A percentile compares a stretch with the other conserved stretches of the same genome.
Evolutionary conservation across 2,329 filamentous ascomycete genomes (phyloP).

Genomic region (Sporothrix humicola): DNA sequence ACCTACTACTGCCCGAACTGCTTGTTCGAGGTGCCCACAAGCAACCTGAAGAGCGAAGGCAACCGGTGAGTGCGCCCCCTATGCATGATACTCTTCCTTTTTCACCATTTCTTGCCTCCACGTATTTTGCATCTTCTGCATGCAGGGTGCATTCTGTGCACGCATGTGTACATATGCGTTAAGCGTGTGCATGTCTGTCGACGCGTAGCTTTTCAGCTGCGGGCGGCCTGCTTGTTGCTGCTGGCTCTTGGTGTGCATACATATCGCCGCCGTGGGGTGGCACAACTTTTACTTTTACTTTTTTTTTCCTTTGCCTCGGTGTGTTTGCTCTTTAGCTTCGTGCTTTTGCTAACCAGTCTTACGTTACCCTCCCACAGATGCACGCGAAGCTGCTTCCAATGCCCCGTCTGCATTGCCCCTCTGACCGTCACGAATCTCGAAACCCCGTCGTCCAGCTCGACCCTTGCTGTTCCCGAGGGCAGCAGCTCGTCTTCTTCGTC

Average conservation of each 20-base stretch:
- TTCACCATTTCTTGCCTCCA: neutral
- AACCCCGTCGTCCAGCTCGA: conserved; percentile 52
- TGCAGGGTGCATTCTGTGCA: neutral
- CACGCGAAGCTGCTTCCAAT: conserved; percentile 93
- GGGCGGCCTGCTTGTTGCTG: neutral
- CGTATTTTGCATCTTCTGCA: neutral
- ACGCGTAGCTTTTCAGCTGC: conserved; percentile 13
- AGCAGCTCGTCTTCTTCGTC: conserved; percentile 39
- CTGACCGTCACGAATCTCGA: conserved; percentile 77
- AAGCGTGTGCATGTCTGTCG: conserved; percentile 22
- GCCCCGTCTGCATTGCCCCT: conserved; percentile 83
- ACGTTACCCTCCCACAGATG: conserved; percentile 62
- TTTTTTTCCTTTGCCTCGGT: neutral
- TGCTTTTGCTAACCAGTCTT: conserved; percentile 13
- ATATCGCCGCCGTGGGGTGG: neutral
- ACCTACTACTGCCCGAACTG: conserved; percentile 96
- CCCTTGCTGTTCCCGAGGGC: conserved; percentile 52
- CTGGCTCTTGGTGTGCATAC: neutral
- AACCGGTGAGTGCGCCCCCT: conserved; percentile 70
- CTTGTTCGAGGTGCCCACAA: conserved; percentile 93
- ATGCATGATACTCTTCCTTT: neutral
- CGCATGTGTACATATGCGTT: neutral
- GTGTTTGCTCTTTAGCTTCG: neutral
- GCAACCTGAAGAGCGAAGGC: conserved; percentile 87
- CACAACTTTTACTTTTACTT: neutral